Evolutionary conservation across 2,329 filamentous ascomycete species (phyloP).

Genomic region (Sporothrix pseudoabietina): DNA sequence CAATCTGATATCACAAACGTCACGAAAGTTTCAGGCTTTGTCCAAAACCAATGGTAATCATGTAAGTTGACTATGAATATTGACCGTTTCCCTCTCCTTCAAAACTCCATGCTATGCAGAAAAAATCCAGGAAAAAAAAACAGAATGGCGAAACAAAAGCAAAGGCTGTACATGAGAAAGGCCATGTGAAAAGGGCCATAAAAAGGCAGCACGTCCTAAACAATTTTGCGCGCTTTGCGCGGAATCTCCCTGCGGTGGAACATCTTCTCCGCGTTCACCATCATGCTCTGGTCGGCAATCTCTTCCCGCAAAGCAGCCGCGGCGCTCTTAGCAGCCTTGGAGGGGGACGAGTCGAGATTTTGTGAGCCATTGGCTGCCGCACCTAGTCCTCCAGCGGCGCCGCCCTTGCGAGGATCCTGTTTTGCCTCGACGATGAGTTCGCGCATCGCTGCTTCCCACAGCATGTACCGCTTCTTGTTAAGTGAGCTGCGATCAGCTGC

Average conservation of each 20-base stretch:
- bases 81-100: neutral
- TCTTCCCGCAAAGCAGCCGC: conserved; percentile 46
- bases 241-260: conserved; percentile 58
- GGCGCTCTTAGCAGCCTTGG: conserved; percentile 33
- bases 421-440: conserved; percentile 48
- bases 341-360: conserved; percentile 10
- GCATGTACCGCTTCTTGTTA: conserved; percentile 57
- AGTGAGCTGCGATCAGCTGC: conserved; percentile 56
- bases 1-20: too few relatives aligned
- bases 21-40: neutral
- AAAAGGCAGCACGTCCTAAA: neutral
- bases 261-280: conserved; percentile 60
- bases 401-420: neutral
- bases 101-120: conserved; percentile 29
- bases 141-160: neutral
- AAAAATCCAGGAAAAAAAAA: neutral
- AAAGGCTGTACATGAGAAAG: neutral
- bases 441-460: conserved; percentile 65
- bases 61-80: neutral
- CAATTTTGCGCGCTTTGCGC: conserved; percentile 45
- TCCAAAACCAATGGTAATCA: neutral
- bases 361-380: conserved; percentile 1
- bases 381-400: neutral
- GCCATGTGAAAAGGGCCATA: neutral
- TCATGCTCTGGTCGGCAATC: conserved; percentile 65